Evolutionary conservation across 441 rosid species (phyloP).

Genomic region (Euphorbia corollata): DNA sequence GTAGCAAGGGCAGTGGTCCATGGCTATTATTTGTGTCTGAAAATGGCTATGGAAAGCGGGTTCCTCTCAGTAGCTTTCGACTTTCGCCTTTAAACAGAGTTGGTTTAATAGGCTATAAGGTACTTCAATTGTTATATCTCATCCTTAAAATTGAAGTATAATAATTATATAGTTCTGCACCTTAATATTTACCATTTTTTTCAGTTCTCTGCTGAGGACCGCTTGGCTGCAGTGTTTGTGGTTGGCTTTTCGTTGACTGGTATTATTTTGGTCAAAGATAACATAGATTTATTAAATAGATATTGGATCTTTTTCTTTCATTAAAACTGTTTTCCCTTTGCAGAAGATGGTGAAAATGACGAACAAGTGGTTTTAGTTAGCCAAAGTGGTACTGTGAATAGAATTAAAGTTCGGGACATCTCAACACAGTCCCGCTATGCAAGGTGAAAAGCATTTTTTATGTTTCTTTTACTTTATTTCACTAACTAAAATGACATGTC

Average conservation of each 20-base stretch:
- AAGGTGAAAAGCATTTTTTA: slow-evolving; percentile 33
- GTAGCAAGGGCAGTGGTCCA: slow-evolving; percentile 57
- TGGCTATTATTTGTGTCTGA: slow-evolving; percentile 86
- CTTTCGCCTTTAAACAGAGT: slow-evolving; percentile 56
- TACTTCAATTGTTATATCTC: slow-evolving; percentile 19
- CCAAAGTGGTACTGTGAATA: slow-evolving; percentile 85
- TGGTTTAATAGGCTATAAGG: slow-evolving; percentile 81
- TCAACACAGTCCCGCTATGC: slow-evolving; percentile 86
- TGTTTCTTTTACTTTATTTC: not conserved
- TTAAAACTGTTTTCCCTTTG: not conserved
- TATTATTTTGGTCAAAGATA: slow-evolving; percentile 20
- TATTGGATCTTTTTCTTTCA: not conserved
- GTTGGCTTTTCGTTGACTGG: slow-evolving; percentile 87
- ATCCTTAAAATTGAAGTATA: not conserved
- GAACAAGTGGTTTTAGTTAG: slow-evolving; percentile 92
- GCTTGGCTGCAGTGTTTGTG: slow-evolving; percentile 74
- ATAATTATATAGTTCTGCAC: not conserved
- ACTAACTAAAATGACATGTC: not conserved
- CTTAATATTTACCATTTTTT: slow-evolving; percentile 5
- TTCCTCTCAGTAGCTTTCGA: slow-evolving; percentile 71
- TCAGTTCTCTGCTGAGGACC: slow-evolving; percentile 71
- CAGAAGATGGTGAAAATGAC: slow-evolving; percentile 89
- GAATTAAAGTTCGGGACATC: slow-evolving; percentile 88
- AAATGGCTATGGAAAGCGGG: slow-evolving; percentile 90
- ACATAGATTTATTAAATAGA: not conserved